Base-by-base conservation (phyloP, 2,329 filamentous ascomycete genomes). In the Aspergillus aculeatus region DNA sequence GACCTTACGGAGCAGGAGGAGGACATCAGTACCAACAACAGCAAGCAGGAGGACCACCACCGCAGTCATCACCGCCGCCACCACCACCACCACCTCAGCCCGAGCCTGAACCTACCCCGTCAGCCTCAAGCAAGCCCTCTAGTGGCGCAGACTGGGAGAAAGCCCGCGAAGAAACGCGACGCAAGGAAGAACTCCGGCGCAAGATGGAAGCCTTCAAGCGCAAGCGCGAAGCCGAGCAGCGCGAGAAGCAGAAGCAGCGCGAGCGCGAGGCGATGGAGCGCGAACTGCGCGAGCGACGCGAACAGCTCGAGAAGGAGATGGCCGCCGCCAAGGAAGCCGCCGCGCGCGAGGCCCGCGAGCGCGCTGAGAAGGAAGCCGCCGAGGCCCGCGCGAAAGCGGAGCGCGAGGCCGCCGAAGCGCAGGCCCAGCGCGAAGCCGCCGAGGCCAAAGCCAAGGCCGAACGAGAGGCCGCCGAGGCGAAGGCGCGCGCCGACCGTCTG, bases 261-360 rank as follows among this genome's bases (percentile, higher is more conserved):
- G 76, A 78, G 57, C 72, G 73, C 24, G 76, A 78, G 57, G 72
- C 70, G 10, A 76, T 77, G 68, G 76, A 78, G 60, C 70, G 70
- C 44, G 74, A 77, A 56, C 63, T 76, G 32, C 70, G 71, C 47
- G 73, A 77, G 62, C 74, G 74, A 32, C 73, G 73, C 47, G 75
- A 77, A 62, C 75, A 77, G 57, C 68, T 77, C 19, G 76, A 77
- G 63, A 69, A 62, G 26, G 73, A 75, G 54, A 73, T 74, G 66
- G 71, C 72, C n/a, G 70, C 68, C 19, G 72, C 71, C 21, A 69
- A 63, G 47, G 66, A 67, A 32, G 62, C 62, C 19, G 67, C 68
- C 10, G 64, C 63, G 10, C 63, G 58, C 23, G 68, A 68, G 35
- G 66, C 66, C 47, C 69, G 60, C 23, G 69, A 68, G 23, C 69